These are phyloP conservation scores for Aspergillus tamarii DNA, from an alignment of 2,329 filamentous ascomycete genomes.

Conservation along the genomic window DNA sequence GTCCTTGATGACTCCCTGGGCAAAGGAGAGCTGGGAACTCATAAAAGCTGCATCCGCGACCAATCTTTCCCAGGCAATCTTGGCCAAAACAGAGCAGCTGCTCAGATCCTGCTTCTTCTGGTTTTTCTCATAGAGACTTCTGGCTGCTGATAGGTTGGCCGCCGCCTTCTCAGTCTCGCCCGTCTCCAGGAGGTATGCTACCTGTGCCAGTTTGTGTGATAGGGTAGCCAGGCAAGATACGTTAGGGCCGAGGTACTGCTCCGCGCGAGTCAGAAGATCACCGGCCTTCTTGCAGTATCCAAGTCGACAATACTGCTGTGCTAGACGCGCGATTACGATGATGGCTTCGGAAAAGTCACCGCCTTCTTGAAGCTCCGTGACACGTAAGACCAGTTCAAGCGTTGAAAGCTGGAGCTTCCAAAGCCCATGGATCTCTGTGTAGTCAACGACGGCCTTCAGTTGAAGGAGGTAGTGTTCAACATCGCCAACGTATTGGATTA, in stretches of 20 bases:
- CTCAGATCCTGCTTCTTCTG: constrained; percentile 34
- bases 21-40: constrained; percentile 67
- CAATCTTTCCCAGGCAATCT: constrained; percentile 54
- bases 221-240: constrained; percentile 52
- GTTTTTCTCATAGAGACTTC: constrained; percentile 36
- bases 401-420: constrained; percentile 53
- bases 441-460: constrained; percentile 59
- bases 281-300: constrained; percentile 64
- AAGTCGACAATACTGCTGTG: constrained; percentile 60
- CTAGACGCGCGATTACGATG: constrained; percentile 50
- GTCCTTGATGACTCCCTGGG: constrained; percentile 51
- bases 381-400: constrained; percentile 53
- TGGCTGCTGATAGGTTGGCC: constrained; percentile 36
- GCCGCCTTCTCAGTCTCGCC: constrained; percentile 66
- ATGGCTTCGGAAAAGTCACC: constrained; percentile 44
- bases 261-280: constrained; percentile 61
- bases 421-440: constrained; percentile 60
- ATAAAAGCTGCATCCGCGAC: constrained; percentile 65
- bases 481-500: constrained; percentile 55
- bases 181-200: constrained; percentile 72
- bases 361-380: constrained; percentile 50
- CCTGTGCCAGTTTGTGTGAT: constrained; percentile 69
- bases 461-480: constrained; percentile 53
- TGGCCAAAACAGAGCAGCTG: constrained; percentile 41
- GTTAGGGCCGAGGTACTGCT: constrained; percentile 48